These are phyloP conservation scores for Aureobasidium pullulans DNA, from an alignment of 2,329 filamentous ascomycete species.

Conservation along the genomic window DNA sequence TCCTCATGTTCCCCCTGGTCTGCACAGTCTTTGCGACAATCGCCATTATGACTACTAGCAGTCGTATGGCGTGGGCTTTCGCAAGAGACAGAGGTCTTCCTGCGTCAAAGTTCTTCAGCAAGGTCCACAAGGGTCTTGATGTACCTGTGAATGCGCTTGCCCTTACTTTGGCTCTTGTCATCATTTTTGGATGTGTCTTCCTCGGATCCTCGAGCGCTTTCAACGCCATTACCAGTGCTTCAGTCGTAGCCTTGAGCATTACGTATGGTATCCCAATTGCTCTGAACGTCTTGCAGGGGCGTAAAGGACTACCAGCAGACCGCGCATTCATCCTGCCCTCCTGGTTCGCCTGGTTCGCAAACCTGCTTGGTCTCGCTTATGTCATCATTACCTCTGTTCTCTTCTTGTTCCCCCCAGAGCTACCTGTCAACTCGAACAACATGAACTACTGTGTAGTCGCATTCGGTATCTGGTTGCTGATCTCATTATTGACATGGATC, in stretches of 20 bases:
- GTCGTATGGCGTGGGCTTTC: slow-evolving; percentile 31
- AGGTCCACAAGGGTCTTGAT: slow-evolving; percentile 28
- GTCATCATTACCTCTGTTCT: slow-evolving; percentile 64
- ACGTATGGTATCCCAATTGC: slow-evolving; percentile 68
- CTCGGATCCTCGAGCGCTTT: slow-evolving; percentile 30
- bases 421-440: slow-evolving; percentile 56
- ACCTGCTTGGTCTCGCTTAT: slow-evolving; percentile 55
- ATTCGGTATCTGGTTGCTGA: slow-evolving; percentile 50
- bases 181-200: slow-evolving; percentile 31
- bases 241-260: slow-evolving; percentile 63
- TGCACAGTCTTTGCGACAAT: slow-evolving; percentile 29
- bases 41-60: slow-evolving; percentile 30
- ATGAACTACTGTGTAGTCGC: slow-evolving; percentile 60
- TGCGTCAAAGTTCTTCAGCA: slow-evolving; percentile 27
- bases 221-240: slow-evolving; percentile 35
- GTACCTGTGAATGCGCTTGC: slow-evolving; percentile 29
- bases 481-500: slow-evolving; percentile 53
- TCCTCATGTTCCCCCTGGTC: slow-evolving; percentile 30
- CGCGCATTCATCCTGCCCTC: slow-evolving; percentile 51
- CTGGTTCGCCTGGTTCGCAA: slow-evolving; percentile 52
- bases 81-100: slow-evolving; percentile 30
- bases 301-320: slow-evolving; percentile 52
- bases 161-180: slow-evolving; percentile 25
- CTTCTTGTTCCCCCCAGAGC: slow-evolving; percentile 64
- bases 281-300: slow-evolving; percentile 60